These are phyloP conservation scores for Starmerella lactis-condensi DNA, from an alignment of 805 yeast genomes.

Conservation along the genomic window DNA sequence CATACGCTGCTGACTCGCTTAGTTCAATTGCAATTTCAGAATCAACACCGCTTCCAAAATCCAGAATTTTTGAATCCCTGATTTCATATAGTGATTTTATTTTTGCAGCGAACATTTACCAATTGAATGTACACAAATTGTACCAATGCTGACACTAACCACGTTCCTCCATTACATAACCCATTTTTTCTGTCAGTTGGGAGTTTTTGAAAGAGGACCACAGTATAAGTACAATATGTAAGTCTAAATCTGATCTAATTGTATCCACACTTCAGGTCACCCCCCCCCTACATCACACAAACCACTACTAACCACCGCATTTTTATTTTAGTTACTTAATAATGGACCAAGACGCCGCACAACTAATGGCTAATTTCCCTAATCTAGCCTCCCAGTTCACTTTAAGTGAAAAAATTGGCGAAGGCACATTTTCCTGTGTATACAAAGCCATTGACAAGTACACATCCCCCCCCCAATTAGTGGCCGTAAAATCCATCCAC, in stretches of 20 bases:
- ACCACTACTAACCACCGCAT: background rate
- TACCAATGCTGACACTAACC: too few relatives aligned
- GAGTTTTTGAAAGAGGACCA: too few relatives aligned
- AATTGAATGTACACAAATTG: too few relatives aligned
- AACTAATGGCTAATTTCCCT: conserved; percentile 28
- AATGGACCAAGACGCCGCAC: background rate
- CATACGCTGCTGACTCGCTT: conserved; percentile 1
- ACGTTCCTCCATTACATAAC: too few relatives aligned
- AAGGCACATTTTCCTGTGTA: conserved; percentile 47
- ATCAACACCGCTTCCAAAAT: background rate
- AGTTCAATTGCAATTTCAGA: background rate
- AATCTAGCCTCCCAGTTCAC: conserved; percentile 32
- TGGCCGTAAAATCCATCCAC: conserved; percentile 82
- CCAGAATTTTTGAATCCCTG: too few relatives aligned
- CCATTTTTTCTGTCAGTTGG: too few relatives aligned
- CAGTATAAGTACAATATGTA: too few relatives aligned
- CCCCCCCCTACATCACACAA: background rate
- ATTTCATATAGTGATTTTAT: too few relatives aligned
- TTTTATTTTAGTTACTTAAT: background rate
- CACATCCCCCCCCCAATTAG: conserved; percentile 21
- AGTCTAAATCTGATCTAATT: too few relatives aligned
- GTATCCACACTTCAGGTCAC: too few relatives aligned
- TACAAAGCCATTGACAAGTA: conserved; percentile 38
- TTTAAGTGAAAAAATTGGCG: conserved; percentile 42
- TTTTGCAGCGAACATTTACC: too few relatives aligned